Percentiles rank a stretch among this genome's conserved stretches.
Conservation (phyloP, 768 basidiomycete species). For the Pisolithus marmoratus region DNA sequence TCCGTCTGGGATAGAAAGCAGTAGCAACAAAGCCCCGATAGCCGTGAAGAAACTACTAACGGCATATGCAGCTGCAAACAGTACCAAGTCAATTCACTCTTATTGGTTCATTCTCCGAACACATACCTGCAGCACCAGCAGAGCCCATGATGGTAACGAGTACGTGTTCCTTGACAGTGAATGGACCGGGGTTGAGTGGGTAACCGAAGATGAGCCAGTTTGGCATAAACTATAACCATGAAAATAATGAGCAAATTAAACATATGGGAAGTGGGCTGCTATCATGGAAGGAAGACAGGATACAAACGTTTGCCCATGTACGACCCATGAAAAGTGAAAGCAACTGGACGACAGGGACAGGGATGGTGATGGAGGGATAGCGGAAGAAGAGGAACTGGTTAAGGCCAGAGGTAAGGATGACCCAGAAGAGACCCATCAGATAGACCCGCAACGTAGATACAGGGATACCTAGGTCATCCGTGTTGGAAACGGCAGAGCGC, state of each 20-base stretch:
- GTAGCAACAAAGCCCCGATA: background rate
- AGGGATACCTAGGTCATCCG: slow-evolving; percentile 63
- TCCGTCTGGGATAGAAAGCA: slow-evolving; percentile 41
- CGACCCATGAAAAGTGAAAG: slow-evolving; percentile 66
- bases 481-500: slow-evolving; percentile 68
- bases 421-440: slow-evolving; percentile 50
- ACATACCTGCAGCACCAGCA: slow-evolving; percentile 31
- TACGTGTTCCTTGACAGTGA: slow-evolving; percentile 69
- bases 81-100: slow-evolving; percentile 1
- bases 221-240: slow-evolving; percentile 37
- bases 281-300: background rate
- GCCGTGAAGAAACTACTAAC: slow-evolving; percentile 7
- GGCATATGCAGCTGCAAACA: slow-evolving; percentile 42
- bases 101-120: background rate
- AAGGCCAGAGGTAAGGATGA: slow-evolving; percentile 61
- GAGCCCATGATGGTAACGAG: slow-evolving; percentile 66
- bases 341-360: slow-evolving; percentile 60
- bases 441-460: slow-evolving; percentile 54
- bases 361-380: slow-evolving; percentile 43
- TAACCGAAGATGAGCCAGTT: slow-evolving; percentile 48
- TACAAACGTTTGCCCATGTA: slow-evolving; percentile 45
- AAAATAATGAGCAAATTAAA: background rate
- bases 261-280: too few relatives aligned
- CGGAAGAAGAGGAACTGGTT: slow-evolving; percentile 78
- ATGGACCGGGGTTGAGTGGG: slow-evolving; percentile 69